Conservation (phyloP, 768 basidiomycete genomes). For the Lactifluus hygrophoroides region DNA sequence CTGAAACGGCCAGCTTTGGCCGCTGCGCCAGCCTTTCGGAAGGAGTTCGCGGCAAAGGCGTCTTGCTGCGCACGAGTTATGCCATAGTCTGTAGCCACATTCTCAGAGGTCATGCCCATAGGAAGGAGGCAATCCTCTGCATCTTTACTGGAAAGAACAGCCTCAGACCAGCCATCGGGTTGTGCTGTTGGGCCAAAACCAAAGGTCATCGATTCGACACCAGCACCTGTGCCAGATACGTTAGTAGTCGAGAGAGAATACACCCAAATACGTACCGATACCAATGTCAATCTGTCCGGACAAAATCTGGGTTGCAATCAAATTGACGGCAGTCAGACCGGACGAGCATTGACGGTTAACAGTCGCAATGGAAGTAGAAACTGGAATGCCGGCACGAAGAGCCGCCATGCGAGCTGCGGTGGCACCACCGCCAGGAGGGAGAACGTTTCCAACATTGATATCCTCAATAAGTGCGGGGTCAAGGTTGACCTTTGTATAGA, state of each 20-base stretch:
- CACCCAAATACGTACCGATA: constrained; percentile 47
- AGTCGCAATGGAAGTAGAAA: constrained; percentile 65
- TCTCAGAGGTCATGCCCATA: constrained; percentile 95
- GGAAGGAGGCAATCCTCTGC: constrained; percentile 77
- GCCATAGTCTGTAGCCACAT: constrained; percentile 70
- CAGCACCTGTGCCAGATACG: constrained; percentile 45
- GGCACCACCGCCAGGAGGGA: constrained; percentile 81
- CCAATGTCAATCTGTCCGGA: constrained; percentile 83
- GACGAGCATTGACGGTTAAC: constrained; percentile 89
- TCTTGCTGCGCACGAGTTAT: constrained; percentile 76
- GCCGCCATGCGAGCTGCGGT: constrained; percentile 78
- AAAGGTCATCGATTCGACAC: constrained; percentile 85
- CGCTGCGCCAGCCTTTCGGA: constrained; percentile 75
- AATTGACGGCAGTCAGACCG: constrained; percentile 73
- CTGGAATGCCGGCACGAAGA: constrained; percentile 77
- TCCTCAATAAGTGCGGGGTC: constrained; percentile 82
- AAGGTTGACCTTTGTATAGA: constrained; percentile 56
- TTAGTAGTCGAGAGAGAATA: background rate
- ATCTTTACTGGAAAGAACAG: constrained; percentile 54
- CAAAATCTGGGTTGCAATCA: constrained; percentile 73
- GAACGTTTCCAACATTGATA: constrained; percentile 79
- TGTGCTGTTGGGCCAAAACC: constrained; percentile 56
- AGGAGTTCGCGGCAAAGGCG: constrained; percentile 74
- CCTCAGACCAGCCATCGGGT: constrained; percentile 53
- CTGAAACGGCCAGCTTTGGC: constrained; percentile 76